Evolutionary conservation across 1,284 basidiomycete species (phyloP), one percentile per base, ranked within the genome.

Genomic region (Coniophora puteana): DNA sequence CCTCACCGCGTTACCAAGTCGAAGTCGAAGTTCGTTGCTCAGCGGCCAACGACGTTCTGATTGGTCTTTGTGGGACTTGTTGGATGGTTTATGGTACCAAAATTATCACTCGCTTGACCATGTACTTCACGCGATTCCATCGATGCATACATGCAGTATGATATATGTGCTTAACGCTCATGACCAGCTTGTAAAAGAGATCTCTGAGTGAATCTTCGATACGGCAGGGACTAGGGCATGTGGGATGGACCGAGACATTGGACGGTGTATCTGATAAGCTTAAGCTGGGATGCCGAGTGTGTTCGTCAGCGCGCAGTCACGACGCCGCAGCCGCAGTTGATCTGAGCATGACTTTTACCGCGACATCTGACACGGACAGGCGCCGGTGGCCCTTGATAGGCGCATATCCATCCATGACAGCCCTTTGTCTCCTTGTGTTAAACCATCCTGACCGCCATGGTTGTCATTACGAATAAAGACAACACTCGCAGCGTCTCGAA

Each of bases 1-100:
- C 93, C 95, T 49, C 96, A 98, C 77, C 89, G 95, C 42, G 76
- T 90, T 49, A 48, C 66, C 47, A 89, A 88, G 70, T 59, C 70
- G 46, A 79, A 77, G 51, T 81, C 83, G 51, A 86, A 77, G 40
- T 90, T 90, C 60, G 77, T 80, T 41, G 87, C 87, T 22, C 65
- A 70, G 58, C 78, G 87, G 51, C 87, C 87, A 16, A 57, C 65
- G 46, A 90, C 87, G 35, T 89, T 89, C 69, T 74, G 54, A 65
- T 46, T 30, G 24, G 26, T 8, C n/a, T 8, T 17, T 14, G 17
- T 38, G 6, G 8, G 27, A 14, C 25, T 20, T 23, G 41, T 8
- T 7, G 21, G 10, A 31, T 10, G 8, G 27, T 22, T 21, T 38
- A 38, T 21, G 36, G 34, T 16, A 36, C 37, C 37, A 16, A 11